Conservation (phyloP, 1,284 basidiomycete species). For the Somion occarium region DNA sequence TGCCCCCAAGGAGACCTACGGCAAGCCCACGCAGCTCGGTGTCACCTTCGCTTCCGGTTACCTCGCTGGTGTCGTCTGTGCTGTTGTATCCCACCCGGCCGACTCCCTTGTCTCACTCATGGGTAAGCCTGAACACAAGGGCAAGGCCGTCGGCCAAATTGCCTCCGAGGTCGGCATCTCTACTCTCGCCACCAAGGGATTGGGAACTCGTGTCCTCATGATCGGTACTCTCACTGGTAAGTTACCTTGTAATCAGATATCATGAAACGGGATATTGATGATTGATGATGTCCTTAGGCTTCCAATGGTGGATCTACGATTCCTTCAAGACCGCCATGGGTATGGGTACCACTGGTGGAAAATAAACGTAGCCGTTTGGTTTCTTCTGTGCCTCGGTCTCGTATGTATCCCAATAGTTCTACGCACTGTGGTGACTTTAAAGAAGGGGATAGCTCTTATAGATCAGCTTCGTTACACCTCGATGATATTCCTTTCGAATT, state of each 20-base stretch:
- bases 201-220: conserved; percentile 78
- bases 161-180: conserved; percentile 60
- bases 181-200: conserved; percentile 70
- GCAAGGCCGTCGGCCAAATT: conserved; percentile 66
- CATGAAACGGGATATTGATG: no score
- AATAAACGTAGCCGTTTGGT: conserved; percentile 42
- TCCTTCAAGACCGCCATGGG: conserved; percentile 77
- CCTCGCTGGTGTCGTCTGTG: conserved; percentile 78
- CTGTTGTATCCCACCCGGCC: conserved; percentile 79
- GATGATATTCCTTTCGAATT: not conserved
- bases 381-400: not conserved
- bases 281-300: conserved; percentile 34
- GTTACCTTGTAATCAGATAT: conserved; percentile 12
- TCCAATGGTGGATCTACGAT: conserved; percentile 91
- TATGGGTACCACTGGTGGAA: conserved; percentile 80
- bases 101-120: conserved; percentile 77
- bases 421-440: no score
- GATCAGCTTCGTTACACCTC: not conserved
- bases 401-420: no score
- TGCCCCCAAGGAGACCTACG: conserved; percentile 66
- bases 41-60: conserved; percentile 80
- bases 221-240: conserved; percentile 70
- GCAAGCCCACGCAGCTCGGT: conserved; percentile 71
- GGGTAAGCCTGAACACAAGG: conserved; percentile 73
- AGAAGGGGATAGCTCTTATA: not conserved